A percentile compares a stretch with the other conserved stretches of the same genome.
Evolutionary conservation across 352 stramenopile species (phyloP).

Genomic region (Phytopythium ostracodes): DNA sequence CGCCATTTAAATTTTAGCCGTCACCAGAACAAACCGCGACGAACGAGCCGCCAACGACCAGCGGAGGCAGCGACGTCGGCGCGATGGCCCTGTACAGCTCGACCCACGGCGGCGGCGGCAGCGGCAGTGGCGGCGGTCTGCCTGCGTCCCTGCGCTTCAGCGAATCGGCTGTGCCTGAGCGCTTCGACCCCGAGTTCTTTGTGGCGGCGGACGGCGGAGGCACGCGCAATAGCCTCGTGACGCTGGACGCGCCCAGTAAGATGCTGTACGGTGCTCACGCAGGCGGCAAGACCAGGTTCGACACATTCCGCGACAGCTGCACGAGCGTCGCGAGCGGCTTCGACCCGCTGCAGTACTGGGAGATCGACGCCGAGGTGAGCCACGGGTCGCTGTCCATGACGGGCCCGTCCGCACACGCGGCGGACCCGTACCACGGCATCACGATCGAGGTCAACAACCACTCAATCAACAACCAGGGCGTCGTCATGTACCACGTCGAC

Average conservation of each 20-base stretch:
- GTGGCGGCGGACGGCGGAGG: constrained; percentile 33
- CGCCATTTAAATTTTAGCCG: background rate
- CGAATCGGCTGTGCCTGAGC: constrained; percentile 46
- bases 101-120: background rate
- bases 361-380: constrained; percentile 27
- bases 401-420: constrained; percentile 21
- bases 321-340: constrained; percentile 64
- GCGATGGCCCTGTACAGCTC: constrained; percentile 1
- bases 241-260: constrained; percentile 35
- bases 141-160: constrained; percentile 28
- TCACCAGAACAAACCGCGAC: background rate
- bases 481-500: constrained; percentile 88
- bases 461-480: constrained; percentile 69
- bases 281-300: constrained; percentile 10
- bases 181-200: constrained; percentile 38
- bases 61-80: background rate
- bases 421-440: constrained; percentile 66
- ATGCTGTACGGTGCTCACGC: constrained; percentile 8
- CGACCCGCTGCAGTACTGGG: constrained; percentile 58
- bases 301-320: constrained; percentile 44
- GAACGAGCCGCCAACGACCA: too few species aligned
- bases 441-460: constrained; percentile 67
- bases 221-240: constrained; percentile 57
- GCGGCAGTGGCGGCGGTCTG: too few species aligned
- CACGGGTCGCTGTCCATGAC: constrained; percentile 26